Evolutionary conservation across 495 filamentous ascomycete genomes (phyloP), one percentile per base, ranked within the genome.

Genomic region (Massariosphaeria phaeospora): DNA sequence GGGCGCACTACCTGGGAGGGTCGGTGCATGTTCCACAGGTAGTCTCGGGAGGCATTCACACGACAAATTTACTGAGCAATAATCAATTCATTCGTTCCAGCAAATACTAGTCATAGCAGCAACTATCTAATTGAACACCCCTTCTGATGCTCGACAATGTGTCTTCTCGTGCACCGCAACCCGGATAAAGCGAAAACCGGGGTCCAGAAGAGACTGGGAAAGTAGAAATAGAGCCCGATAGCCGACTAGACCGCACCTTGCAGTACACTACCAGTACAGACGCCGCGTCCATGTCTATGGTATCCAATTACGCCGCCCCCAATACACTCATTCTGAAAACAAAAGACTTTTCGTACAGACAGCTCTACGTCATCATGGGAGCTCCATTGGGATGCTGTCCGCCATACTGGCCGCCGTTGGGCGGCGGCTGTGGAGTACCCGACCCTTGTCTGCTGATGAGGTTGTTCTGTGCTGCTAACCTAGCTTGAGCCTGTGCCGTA

Each of bases 401-500:
- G 15, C 33, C 34, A 23, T 59, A 56, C 41, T 47, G 55, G 18
- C 41, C 20, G 11, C 46, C 50, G n/a, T n/a, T n/a, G n/a, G n/a
- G n/a, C 2, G 52, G 40, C n/a, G 61, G 61, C 36, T 64, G 61
- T 11, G 61, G 61, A 7, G 61, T 64, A 8, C 53, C 61, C 1
- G 61, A 64, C n/a, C 43, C 52, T 27, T 57, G 51, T 44, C 57
- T 34, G 21, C 50, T 34, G 23, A 15, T 52, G 25, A 53, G 38
- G 48, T 33, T 57, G 15, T 41, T 54, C 48, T 66, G 63, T 18
- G 67, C 57, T n/a, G 61, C 61, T 24, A 61, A 15, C 2, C 61
- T 46, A 3, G 61, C 57, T 48, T 61, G 57, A 13, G 56, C 51
- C 49, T 70, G 68, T 24, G 45, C 43, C 8, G 64, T 63, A 6